Conservation (phyloP, 768 basidiomycete species). For the Lactarius akahatsu region DNA sequence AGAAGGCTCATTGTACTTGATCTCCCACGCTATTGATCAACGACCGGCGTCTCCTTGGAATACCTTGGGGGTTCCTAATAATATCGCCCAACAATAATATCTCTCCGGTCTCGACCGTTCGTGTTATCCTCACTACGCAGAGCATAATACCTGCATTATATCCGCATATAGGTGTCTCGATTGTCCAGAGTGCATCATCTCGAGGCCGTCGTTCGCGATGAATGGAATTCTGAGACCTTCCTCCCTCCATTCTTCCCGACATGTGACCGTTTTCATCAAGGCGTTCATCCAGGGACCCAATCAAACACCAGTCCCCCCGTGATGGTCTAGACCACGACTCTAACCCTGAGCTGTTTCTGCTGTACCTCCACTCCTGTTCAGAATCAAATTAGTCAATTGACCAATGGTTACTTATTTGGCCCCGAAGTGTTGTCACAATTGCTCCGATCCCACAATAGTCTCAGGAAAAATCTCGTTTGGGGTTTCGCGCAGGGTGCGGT, state of each 20-base stretch:
- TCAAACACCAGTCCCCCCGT: not conserved
- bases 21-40: not conserved
- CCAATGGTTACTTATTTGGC: not conserved
- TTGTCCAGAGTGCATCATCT: not conserved
- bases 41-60: not conserved
- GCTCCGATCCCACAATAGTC: not conserved
- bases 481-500: no score
- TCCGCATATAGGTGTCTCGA: not conserved
- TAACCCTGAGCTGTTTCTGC: not conserved
- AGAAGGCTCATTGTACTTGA: not conserved
- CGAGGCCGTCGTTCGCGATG: not conserved
- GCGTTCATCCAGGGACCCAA: not conserved
- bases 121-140: not conserved
- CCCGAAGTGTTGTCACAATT: not conserved
- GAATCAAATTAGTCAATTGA: not conserved
- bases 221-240: not conserved
- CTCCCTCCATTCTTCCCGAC: not conserved
- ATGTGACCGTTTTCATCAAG: not conserved
- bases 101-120: not conserved
- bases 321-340: not conserved
- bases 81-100: not conserved
- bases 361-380: not conserved
- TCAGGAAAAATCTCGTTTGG: not conserved
- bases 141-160: not conserved
- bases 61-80: not conserved